Base-by-base conservation (phyloP, 78 protist species). In the Creolimax fragrantissima region DNA sequence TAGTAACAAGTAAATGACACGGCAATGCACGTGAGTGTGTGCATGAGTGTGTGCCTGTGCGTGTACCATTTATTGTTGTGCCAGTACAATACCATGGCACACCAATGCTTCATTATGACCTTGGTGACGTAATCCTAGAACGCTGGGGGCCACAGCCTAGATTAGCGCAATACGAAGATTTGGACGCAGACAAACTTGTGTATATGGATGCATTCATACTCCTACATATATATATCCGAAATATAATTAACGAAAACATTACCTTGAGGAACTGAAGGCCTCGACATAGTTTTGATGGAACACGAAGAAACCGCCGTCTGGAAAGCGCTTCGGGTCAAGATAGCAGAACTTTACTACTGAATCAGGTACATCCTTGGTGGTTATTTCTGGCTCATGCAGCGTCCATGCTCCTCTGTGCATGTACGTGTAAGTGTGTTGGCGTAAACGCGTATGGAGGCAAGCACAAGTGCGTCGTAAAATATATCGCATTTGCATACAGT, bases 381-480 rank as follows among this genome's bases (percentile, higher is more conserved):
- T 32, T 41, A 24, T 84, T 32, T 2, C 45, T n/a, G 88, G 88
- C 24, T 84, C 88, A 24, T 84, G 88, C 41, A 84, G 85, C 17
- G 88, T 84, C 88, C 88, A 84, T 24, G 85, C 88, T 42, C 88
- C 88, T 58, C 86, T 83, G 86, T 83, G 86, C 37, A 83, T 0
- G 86, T 83, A 5, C 37, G 86, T 83, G 7, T 83, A 24, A 5
- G 7, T 83, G 7, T 11, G 86, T 83, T 6, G 7, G 86, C 37
- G 86, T 83, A 17, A 32, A 58, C 74, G 86, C 35, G 86, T 83
- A 24, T 83, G 86, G 35, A 41, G 7, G 86, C 37, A 24, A 39
- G 86, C 1, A 58, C n/a, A n/a, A n/a, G n/a, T n/a, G n/a, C n/a
- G n/a, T n/a, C n/a, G n/a, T n/a, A n/a, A n/a, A n/a, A n/a, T n/a